Percentiles rank a stretch among this genome's conserved stretches.
Evolutionary conservation across 441 rosid genomes (phyloP).

Genomic region (Macaranga tanarius): DNA sequence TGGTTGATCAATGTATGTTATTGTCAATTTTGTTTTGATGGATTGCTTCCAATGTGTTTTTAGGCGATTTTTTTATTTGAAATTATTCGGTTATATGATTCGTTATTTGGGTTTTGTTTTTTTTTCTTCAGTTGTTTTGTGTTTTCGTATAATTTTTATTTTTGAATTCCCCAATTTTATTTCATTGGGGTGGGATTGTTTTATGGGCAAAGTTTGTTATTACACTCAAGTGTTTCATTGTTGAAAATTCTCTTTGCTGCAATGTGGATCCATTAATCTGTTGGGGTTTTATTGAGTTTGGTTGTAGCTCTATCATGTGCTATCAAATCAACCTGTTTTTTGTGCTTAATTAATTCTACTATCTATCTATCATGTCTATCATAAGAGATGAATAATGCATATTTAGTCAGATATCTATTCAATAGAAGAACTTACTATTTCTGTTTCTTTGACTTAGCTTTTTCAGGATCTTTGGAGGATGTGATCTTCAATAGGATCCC

Average conservation of each 20-base stretch:
- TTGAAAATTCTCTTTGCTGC: background rate
- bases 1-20: constrained; percentile 15
- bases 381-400: background rate
- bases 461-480: constrained; percentile 9
- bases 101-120: background rate
- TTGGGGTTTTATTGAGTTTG: background rate
- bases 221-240: background rate
- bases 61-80: background rate
- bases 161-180: background rate
- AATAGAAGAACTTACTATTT: background rate
- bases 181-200: too few relatives aligned
- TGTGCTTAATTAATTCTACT: background rate
- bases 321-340: background rate
- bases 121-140: background rate
- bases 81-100: constrained; percentile 14
- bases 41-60: background rate
- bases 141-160: too few relatives aligned
- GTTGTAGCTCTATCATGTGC: background rate
- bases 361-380: background rate
- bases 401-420: background rate
- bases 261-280: background rate
- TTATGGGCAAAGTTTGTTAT: background rate
- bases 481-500: constrained; percentile 11
- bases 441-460: constrained; percentile 18
- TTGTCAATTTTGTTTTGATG: background rate